Conservation (phyloP, 768 basidiomycete species). For the Pleurotus djamor region DNA sequence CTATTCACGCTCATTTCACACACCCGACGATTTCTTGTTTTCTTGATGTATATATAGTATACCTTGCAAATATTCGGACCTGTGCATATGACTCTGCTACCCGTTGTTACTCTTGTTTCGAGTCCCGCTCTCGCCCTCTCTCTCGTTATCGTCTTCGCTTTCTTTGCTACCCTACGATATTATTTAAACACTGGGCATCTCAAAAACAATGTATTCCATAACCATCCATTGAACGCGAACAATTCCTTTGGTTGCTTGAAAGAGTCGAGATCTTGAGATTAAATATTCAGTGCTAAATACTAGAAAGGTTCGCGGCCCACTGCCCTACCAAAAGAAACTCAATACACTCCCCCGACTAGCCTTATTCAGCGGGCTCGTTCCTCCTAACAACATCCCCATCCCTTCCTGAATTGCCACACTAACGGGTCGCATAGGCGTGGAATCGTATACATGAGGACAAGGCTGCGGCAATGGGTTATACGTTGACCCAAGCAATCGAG, state of each 20-base stretch:
- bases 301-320: background rate
- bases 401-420: slow-evolving; percentile 74
- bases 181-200: no score
- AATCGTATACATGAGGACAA: slow-evolving; percentile 77
- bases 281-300: background rate
- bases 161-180: no score
- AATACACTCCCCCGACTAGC: slow-evolving; percentile 49
- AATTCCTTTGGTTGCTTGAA: background rate
- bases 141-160: no score
- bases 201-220: no score
- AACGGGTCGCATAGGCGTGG: slow-evolving; percentile 71
- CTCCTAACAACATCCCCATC: slow-evolving; percentile 59
- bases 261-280: background rate
- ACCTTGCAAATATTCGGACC: no score
- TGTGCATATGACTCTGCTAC: no score
- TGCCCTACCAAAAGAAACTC: slow-evolving; percentile 38
- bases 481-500: slow-evolving; percentile 31
- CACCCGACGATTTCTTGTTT: no score
- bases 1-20: no score
- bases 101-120: no score
- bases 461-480: slow-evolving; percentile 63
- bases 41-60: no score
- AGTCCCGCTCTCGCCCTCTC: no score
- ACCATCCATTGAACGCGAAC: background rate
- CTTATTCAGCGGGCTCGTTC: slow-evolving; percentile 12